phyloP scores from a whole-genome alignment of 2,329 filamentous ascomycete genomes.

The Paraphaeosphaeria minitans region DNA sequence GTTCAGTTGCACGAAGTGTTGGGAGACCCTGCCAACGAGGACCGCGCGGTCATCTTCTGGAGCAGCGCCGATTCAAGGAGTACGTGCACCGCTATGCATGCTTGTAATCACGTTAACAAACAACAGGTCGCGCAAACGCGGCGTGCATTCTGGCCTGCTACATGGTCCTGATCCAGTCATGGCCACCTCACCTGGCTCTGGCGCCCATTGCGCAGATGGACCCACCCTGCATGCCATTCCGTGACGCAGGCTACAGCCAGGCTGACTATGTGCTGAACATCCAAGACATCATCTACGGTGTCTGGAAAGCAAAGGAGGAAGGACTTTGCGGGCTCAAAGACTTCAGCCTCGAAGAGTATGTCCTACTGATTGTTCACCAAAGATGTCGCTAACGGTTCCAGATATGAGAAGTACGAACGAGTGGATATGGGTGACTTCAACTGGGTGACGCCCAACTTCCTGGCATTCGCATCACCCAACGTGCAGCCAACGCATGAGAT shows the following conservation, averaged over 20 bases:
- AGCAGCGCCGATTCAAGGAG: conserved; percentile 90
- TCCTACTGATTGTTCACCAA: conserved; percentile 10
- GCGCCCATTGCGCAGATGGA: conserved; percentile 96
- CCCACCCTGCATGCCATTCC: conserved; percentile 97
- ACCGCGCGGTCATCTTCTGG: conserved; percentile 93
- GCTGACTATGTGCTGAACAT: conserved; percentile 95
- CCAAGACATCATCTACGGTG: conserved; percentile 96
- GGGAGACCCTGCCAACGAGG: conserved; percentile 87
- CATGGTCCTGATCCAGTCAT: conserved; percentile 97
- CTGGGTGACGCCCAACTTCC: conserved; percentile 94
- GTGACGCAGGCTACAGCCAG: conserved; percentile 97
- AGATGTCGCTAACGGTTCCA: conserved; percentile 41
- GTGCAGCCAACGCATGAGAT: conserved; percentile 76
- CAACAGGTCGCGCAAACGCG: conserved; percentile 81
- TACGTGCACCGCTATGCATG: conserved; percentile 53
- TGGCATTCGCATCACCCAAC: conserved; percentile 95
- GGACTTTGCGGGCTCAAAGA: conserved; percentile 88
- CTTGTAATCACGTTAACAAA: conserved; percentile 23
- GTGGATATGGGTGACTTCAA: conserved; percentile 99
- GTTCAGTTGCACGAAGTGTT: conserved; percentile 95
- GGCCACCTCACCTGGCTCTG: conserved; percentile 93
- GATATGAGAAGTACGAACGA: conserved; percentile 90
- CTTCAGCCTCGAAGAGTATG: conserved; percentile 88
- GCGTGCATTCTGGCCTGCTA: conserved; percentile 95
- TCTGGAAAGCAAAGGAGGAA: conserved; percentile 98